A percentile compares a stretch with the other conserved stretches of the same genome.
These are phyloP conservation scores for Cladosporium sp. DNA, from an alignment of 2,329 filamentous ascomycete species.

Conservation along the genomic window DNA sequence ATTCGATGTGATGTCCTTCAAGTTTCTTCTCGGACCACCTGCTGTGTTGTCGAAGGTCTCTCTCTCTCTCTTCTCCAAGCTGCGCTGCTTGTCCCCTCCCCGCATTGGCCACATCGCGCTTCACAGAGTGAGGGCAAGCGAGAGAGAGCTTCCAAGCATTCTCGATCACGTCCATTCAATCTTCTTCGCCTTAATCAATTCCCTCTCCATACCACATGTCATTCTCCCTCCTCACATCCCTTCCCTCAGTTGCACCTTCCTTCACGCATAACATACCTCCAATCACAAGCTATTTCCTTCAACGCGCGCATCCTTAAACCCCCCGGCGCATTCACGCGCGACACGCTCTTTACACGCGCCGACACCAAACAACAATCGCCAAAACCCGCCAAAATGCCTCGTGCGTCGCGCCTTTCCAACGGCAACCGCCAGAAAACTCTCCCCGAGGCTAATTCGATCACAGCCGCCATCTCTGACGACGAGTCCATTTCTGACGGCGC, in stretches of 20 bases:
- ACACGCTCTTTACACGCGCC: background rate
- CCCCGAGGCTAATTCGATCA: background rate
- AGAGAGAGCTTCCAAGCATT: too few species aligned
- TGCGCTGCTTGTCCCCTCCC: too few species aligned
- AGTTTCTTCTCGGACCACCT: constrained; percentile 1
- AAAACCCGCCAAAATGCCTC: constrained; percentile 23
- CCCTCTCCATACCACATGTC: too few species aligned
- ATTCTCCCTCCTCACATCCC: too few species aligned
- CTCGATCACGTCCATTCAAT: too few species aligned
- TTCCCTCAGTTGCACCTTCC: too few species aligned
- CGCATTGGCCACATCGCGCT: too few species aligned
- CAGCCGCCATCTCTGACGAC: constrained; percentile 14
- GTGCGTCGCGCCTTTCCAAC: constrained; percentile 18
- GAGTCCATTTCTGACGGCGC: constrained; percentile 10
- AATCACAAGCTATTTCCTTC: background rate
- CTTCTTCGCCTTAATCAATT: too few species aligned
- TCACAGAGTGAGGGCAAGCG: too few species aligned
- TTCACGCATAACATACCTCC: background rate
- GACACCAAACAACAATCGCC: background rate
- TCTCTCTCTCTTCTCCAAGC: too few species aligned
- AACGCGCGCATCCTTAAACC: background rate
- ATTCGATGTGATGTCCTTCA: too few species aligned
- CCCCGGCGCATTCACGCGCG: constrained; percentile 1
- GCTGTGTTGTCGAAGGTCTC: background rate
- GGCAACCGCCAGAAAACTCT: background rate